A percentile compares a stretch with the other conserved stretches of the same genome.
Conservation (phyloP, 2,329 filamentous ascomycete species). For the Venturia asperata region DNA sequence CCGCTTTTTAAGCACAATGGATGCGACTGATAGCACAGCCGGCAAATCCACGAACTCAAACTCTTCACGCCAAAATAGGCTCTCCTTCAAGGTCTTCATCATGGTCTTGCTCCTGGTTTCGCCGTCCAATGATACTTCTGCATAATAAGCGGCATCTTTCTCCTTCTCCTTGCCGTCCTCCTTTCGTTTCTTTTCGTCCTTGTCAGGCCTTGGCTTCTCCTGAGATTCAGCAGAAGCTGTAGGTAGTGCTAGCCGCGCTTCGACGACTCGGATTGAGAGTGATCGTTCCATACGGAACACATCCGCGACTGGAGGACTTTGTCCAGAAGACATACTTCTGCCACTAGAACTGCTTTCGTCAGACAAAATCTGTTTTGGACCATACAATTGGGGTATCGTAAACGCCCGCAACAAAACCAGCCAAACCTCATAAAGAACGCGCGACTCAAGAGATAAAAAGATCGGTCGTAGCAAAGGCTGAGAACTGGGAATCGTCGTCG, state of each 20-base stretch:
- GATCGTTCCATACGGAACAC: conserved; percentile 62
- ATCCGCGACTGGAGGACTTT: conserved; percentile 33
- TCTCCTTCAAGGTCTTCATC: conserved; percentile 61
- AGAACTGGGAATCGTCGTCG: conserved; percentile 55
- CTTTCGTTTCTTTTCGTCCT: conserved; percentile 23
- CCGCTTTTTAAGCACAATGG: conserved; percentile 62
- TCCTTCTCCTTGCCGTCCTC: conserved; percentile 13
- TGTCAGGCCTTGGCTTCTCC: conserved; percentile 15
- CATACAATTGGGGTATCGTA: conserved; percentile 85
- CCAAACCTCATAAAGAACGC: conserved; percentile 95
- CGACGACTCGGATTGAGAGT: conserved; percentile 53
- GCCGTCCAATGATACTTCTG: conserved; percentile 72
- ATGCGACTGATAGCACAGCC: conserved; percentile 59
- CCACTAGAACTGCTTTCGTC: conserved; percentile 25
- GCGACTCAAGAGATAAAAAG: conserved; percentile 78
- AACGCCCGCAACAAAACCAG: conserved; percentile 87
- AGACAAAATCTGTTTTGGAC: conserved; percentile 49
- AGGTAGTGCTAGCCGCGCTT: conserved; percentile 48
- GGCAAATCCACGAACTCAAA: conserved; percentile 71
- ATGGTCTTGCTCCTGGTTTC: conserved; percentile 71
- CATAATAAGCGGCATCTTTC: conserved; percentile 57
- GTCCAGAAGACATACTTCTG: conserved; percentile 25
- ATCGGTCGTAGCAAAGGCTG: conserved; percentile 78
- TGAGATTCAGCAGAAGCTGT: conserved; percentile 30
- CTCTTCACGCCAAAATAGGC: conserved; percentile 76